Evolutionary conservation across 164 flowering plant genomes (phyloP).

Genomic region (Vitis vinifera): DNA sequence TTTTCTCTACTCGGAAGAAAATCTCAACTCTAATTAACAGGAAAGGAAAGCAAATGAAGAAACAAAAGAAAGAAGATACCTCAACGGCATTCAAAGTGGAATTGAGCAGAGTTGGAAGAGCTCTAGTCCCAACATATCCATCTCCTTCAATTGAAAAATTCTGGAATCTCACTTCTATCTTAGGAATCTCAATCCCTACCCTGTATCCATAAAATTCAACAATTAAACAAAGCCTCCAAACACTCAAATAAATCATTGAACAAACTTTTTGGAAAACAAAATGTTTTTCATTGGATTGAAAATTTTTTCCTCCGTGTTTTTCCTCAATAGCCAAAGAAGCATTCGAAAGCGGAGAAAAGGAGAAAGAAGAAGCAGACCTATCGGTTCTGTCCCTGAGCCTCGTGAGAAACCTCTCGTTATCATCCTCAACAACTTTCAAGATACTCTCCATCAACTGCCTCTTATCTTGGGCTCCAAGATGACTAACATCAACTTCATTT

Average conservation of each 20-base stretch:
- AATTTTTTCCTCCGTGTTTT: not conserved
- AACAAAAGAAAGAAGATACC: conserved; percentile 1
- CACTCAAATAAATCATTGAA: not conserved
- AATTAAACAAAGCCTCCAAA: not conserved
- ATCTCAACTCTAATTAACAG: not conserved
- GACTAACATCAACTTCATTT: conserved; percentile 16
- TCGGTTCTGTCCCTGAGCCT: conserved; percentile 12
- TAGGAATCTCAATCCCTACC: conserved; percentile 14
- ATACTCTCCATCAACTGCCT: conserved; percentile 20
- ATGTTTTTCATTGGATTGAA: not conserved
- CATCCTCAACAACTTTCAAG: conserved; percentile 18
- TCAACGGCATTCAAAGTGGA: conserved; percentile 9
- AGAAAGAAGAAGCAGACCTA: not conserved
- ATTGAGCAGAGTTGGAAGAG: conserved; percentile 19
- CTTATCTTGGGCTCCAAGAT: conserved; percentile 15
- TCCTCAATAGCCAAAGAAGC: not conserved
- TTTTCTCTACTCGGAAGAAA: too few relatives aligned
- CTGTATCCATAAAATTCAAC: not conserved
- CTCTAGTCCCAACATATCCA: conserved; percentile 18
- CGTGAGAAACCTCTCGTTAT: conserved; percentile 20
- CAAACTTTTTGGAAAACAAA: not conserved
- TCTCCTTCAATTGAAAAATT: conserved; percentile 18
- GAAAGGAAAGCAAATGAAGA: not conserved
- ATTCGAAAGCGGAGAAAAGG: not conserved
- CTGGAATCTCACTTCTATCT: conserved; percentile 17